These are phyloP conservation scores for Dissophora ornata DNA, from an alignment of 192 early-diverging fungal genomes.

Conservation along the genomic window DNA sequence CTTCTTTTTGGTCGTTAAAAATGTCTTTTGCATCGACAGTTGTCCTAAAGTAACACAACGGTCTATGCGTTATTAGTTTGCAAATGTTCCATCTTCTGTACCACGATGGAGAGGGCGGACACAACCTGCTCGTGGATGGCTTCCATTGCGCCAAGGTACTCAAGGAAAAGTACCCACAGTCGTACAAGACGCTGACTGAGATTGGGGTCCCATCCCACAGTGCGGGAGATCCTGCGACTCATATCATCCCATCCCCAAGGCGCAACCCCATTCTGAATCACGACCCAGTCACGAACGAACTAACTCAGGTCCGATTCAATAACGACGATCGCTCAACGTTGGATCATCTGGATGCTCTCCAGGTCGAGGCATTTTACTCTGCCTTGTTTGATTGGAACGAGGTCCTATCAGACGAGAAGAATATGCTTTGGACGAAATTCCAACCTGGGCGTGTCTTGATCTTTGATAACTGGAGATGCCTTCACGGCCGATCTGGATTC, in stretches of 20 bases:
- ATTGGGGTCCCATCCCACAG: conserved; percentile 74
- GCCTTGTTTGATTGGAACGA: conserved; percentile 77
- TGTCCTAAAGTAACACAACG: too few relatives aligned
- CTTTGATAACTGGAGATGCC: conserved; percentile 85
- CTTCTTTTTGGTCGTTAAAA: too few relatives aligned
- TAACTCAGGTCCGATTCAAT: conserved; percentile 84
- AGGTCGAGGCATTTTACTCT: conserved; percentile 73
- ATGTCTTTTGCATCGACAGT: too few relatives aligned
- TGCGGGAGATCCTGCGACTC: conserved; percentile 74
- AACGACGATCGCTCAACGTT: conserved; percentile 84
- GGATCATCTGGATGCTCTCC: conserved; percentile 51
- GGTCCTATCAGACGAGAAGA: conserved; percentile 62
- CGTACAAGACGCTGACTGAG: conserved; percentile 71
- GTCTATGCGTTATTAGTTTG: conserved; percentile 50
- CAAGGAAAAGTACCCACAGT: conserved; percentile 61
- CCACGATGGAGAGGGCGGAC: conserved; percentile 75
- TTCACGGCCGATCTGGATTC: conserved; percentile 82
- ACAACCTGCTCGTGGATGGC: conserved; percentile 83
- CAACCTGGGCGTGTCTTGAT: conserved; percentile 77
- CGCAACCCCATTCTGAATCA: conserved; percentile 75
- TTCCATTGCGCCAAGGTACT: conserved; percentile 78
- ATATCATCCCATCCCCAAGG: conserved; percentile 71
- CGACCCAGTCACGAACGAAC: conserved; percentile 58
- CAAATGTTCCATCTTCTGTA: conserved; percentile 86
- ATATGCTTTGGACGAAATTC: conserved; percentile 75